phyloP scores from a whole-genome alignment of 352 stramenopile species.

The Hyaloperonospora brassicae region DNA sequence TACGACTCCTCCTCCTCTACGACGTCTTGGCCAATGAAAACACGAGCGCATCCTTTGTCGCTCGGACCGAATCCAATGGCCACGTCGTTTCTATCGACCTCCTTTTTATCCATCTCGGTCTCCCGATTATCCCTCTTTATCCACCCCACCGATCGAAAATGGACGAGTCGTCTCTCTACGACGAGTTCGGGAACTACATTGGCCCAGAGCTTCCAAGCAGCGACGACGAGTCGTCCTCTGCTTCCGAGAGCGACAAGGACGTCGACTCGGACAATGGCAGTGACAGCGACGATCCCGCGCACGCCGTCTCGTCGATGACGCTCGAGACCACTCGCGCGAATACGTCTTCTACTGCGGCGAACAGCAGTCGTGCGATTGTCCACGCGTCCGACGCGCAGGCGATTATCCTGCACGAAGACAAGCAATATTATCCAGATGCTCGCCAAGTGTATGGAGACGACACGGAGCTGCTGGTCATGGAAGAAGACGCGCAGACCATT shows the following conservation, averaged over 20 bases:
- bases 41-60: not conserved
- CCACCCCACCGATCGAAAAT: constrained; percentile 28
- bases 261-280: constrained; percentile 39
- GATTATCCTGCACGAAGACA: constrained; percentile 99
- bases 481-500: constrained; percentile 98
- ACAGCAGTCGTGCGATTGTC: constrained; percentile 4
- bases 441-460: constrained; percentile 94
- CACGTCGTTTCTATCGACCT: not conserved
- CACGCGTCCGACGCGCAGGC: constrained; percentile 69
- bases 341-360: too few species aligned
- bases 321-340: constrained; percentile 20
- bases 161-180: constrained; percentile 94
- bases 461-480: constrained; percentile 93
- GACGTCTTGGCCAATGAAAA: not conserved
- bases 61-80: constrained; percentile 13
- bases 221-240: constrained; percentile 48
- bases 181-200: constrained; percentile 99
- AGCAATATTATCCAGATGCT: constrained; percentile 98
- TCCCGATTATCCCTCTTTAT: too few species aligned
- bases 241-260: not conserved
- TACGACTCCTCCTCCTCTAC: not conserved
- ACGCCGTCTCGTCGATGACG: constrained; percentile 40
- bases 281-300: constrained; percentile 18
- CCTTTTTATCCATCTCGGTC: too few species aligned
- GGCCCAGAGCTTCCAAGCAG: constrained; percentile 91